Evolutionary conservation across 1,284 basidiomycete genomes (phyloP).

Genomic region (Anthracocystis panici-leucophaei): DNA sequence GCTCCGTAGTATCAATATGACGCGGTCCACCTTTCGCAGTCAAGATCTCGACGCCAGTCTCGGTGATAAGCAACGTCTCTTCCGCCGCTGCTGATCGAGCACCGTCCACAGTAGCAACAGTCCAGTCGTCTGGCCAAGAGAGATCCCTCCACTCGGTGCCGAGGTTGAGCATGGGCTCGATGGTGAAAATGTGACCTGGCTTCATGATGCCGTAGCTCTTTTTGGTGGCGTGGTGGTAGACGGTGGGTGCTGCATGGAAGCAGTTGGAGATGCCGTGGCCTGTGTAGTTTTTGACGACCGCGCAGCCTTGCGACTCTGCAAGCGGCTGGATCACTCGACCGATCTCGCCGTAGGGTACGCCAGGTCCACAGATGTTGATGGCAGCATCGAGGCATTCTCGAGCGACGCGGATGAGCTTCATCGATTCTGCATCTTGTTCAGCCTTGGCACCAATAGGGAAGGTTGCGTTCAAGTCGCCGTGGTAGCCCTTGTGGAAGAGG

Average conservation of each 20-base stretch:
- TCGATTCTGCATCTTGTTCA: conserved; percentile 50
- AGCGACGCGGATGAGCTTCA: conserved; percentile 64
- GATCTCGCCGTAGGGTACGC: conserved; percentile 79
- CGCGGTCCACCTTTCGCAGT: conserved; percentile 64
- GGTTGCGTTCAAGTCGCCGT: conserved; percentile 68
- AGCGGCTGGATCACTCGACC: conserved; percentile 79
- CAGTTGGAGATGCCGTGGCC: conserved; percentile 87
- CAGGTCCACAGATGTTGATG: conserved; percentile 82
- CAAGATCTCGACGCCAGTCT: conserved; percentile 67
- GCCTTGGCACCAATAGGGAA: conserved; percentile 65
- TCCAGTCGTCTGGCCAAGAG: conserved; percentile 69
- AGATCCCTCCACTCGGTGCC: conserved; percentile 61
- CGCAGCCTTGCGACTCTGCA: conserved; percentile 72
- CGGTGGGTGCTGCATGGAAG: conserved; percentile 88
- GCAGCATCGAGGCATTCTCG: conserved; percentile 78
- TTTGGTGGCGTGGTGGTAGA: conserved; percentile 76
- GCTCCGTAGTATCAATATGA: conserved; percentile 63
- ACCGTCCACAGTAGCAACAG: conserved; percentile 64
- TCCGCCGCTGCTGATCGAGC: conserved; percentile 65
- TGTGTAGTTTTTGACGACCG: conserved; percentile 80
- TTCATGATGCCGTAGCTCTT: conserved; percentile 68
- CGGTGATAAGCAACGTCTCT: conserved; percentile 68
- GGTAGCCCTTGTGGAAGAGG: conserved; percentile 72
- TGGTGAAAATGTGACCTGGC: conserved; percentile 65
- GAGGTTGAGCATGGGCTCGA: conserved; percentile 69